Base-by-base conservation (phyloP, 106 monocot genomes). In the Dendrobium chrysotoxum region DNA sequence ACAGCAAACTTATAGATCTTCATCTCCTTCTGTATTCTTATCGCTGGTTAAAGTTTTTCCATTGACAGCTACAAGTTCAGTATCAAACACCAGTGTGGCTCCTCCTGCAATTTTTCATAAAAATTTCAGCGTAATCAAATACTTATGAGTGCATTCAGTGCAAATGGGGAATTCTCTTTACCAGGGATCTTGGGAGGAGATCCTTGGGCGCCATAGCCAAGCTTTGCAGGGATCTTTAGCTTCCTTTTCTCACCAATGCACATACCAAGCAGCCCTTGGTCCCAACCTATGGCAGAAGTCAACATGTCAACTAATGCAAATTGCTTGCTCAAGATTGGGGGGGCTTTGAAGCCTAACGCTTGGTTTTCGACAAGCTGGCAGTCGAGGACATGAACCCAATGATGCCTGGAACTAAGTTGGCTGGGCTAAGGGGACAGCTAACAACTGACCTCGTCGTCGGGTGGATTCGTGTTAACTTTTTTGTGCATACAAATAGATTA, bases 181-280 rank as follows among this genome's bases (percentile, higher is more conserved):
- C 92, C 92, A 80, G 92, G 92, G 77, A 92, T 92, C 31, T 79
- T 92, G 6, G 92, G 92, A 31, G 92, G 92, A 9, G 92, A 92
- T 58, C 92, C 92, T 75, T 90, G 90, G 28, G 66, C 88, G 42
- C 97, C 97, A 87, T 98, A 98, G 12, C 97, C 97, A 75, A 98
- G 94, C 77, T 98, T 94, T 71, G 94, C 67, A 55, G 97, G 97
- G 79, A 98, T 98, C 88, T 98, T 98, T n/a, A 98, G 83, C 88
- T 94, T 98, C 72, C 97, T 64, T 81, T 98, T 98, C 79, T 98
- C 97, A 75, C 97, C 97, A 1, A 98, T 86, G 28, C 97, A 98
- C 92, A 98, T 98, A 46, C 97, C 94, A 54, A 98, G 77, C 80
- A 98, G 78, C 4, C 97, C 97, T 84, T 98, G 97, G 83, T 98